Base-by-base conservation (phyloP, 805 yeast species). In the Barnettozyma pratensis region DNA sequence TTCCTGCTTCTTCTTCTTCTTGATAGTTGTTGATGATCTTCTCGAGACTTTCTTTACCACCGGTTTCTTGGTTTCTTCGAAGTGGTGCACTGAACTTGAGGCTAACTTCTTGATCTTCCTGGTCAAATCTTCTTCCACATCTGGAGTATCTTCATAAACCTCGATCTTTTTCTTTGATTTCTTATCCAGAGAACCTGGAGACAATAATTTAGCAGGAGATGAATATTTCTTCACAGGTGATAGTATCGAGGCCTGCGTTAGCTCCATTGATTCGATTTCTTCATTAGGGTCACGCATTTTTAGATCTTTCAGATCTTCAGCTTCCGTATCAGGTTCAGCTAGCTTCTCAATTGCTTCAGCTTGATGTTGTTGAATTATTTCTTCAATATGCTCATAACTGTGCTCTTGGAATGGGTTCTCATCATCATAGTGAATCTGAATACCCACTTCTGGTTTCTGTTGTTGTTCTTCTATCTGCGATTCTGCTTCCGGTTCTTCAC, bases 381-480 rank as follows among this genome's bases (percentile, higher is more conserved):
- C 47, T 26, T 47, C 50, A 27, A 47, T 44, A 7, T 44, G 32
- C n/a, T 36, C 44, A 40, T 36, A 40, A 2, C 19, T 32, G 8
- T 39, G 25, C 3, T 54, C 61, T 5, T 54, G 55, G 41, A 57
- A 55, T 27, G 54, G 58, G 28, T 59, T 57, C 6, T 49, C 51
- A 12, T 53, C 52, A 37, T 62, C 57, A 45, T 59, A 59, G 27
- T 62, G 59, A 32, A 64, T 55, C 41, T 65, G 66, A 19, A 48
- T 50, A 1, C 25, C 52, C 25, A 44, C 53, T 26, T 39, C 52
- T n/a, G 38, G 57, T 30, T 30, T 8, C 27, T 28, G 41, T 12
- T 11, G 34, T 25, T 35, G 37, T 26, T 43, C 41, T 9, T 11
- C 30, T 12, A 19, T 10, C 30, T 31, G 32, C 9, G 27, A 19